Evolutionary conservation across 805 yeast genomes (phyloP).

Genomic region (Metschnikowia bowlesiae): DNA sequence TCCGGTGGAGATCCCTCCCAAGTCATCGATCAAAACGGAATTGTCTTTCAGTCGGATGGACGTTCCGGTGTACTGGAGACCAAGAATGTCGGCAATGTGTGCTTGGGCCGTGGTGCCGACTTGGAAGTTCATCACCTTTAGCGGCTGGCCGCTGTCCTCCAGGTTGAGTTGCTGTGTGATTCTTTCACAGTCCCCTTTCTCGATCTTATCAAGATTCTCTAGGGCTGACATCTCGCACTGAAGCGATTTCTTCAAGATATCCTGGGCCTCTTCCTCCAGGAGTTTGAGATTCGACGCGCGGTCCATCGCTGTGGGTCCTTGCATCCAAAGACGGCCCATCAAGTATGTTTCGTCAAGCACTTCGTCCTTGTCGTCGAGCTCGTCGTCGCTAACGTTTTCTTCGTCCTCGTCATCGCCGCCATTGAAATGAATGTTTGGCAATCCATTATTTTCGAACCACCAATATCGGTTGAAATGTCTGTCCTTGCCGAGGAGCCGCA

Average conservation of each 20-base stretch:
- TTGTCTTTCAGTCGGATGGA: constrained; percentile 13
- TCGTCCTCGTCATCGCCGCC: constrained; percentile 34
- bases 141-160: constrained; percentile 6
- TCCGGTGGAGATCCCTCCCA: constrained; percentile 14
- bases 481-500: constrained; percentile 75
- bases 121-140: constrained; percentile 24
- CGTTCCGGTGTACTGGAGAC: constrained; percentile 9
- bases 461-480: constrained; percentile 82
- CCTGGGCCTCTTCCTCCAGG: constrained; percentile 9
- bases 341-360: constrained; percentile 54
- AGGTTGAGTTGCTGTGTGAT: constrained; percentile 3
- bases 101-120: constrained; percentile 1
- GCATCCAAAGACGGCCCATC: constrained; percentile 86
- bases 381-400: constrained; percentile 32
- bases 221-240: not conserved
- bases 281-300: constrained; percentile 23
- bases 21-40: constrained; percentile 8
- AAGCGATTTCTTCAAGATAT: constrained; percentile 9
- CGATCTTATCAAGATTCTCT: constrained; percentile 6
- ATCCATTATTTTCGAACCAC: constrained; percentile 91
- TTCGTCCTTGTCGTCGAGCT: constrained; percentile 43
- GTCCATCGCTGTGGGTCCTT: constrained; percentile 70
- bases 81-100: not conserved
- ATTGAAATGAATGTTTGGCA: constrained; percentile 46
- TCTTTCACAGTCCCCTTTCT: constrained; percentile 18